Base-by-base conservation (phyloP, 2,329 filamentous ascomycete species). In the Colletotrichum spaethianum region DNA sequence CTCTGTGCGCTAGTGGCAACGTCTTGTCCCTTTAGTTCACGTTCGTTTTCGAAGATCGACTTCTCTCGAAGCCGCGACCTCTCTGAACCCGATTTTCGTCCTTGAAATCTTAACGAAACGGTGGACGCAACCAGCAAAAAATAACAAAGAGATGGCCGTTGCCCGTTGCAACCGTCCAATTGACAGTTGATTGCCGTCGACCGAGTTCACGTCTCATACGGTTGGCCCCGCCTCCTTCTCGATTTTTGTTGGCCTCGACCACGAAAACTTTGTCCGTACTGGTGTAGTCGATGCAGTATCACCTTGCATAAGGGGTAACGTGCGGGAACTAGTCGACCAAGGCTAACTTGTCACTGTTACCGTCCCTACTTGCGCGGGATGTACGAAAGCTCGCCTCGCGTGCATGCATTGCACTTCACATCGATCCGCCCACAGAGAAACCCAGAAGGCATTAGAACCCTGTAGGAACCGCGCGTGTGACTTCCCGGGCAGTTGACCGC, bases 331-430 rank as follows among this genome's bases (percentile, higher is more conserved):
- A 46, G 28, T 48, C 36, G 42, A 40, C 52, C 62, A 36, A 70
- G 59, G 44, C 70, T 64, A 64, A 69, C 53, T 44, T 26, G 38
- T 72, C 65, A 72, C 66, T n/a, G 53, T 72, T 52, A 72, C 52
- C 59, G 53, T 72, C 70, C 64, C 52, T 31, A 52, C 52, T 38
- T 38, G 12, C 20, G 56, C 65, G 52, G 59, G 69, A 72, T 52
- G 63, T 52, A 53, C 65, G 18, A 52, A 52, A 40, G 18, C 62
- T 40, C 26, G 28, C 36, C 42, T 57, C 57, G 63, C 20, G 48
- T 57, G 63, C 48, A 63, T 69, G 65, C 59, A 56, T 44, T 44
- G 42, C 52, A 63, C 44, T 31, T 59, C 63, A 55, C 63, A 61
- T 23, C 55, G 55, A 67, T 61, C 52, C 42, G 52, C 36, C 55